phyloP scores from a whole-genome alignment of 2,329 filamentous ascomycete species.

The Claviceps capensis region DNA sequence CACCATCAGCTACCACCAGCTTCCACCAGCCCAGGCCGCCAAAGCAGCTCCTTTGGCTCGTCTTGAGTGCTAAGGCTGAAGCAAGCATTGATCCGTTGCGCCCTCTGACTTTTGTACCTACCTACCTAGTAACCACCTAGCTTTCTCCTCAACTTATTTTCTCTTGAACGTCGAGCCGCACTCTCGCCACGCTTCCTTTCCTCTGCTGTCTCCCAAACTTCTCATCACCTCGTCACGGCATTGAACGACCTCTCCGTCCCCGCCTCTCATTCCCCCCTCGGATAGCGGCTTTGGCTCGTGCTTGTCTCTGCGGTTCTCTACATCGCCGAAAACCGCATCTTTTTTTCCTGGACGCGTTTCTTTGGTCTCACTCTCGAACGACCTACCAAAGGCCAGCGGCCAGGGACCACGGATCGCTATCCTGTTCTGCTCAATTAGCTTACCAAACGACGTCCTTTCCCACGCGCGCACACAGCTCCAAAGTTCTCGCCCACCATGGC shows the following conservation, averaged over 20 bases:
- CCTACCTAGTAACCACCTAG: background rate
- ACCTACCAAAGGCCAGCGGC: background rate
- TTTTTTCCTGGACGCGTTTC: background rate
- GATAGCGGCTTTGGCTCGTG: background rate
- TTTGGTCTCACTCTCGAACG: background rate
- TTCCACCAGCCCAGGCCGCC: background rate
- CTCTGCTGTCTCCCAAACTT: background rate
- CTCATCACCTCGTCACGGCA: background rate
- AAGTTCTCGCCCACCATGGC: constrained; percentile 43
- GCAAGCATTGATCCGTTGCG: constrained; percentile 3
- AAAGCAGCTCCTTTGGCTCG: constrained; percentile 2
- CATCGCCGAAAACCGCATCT: background rate
- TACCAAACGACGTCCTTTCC: background rate
- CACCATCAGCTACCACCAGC: background rate
- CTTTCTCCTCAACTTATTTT: constrained; percentile 1
- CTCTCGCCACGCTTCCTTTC: background rate
- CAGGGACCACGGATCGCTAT: background rate
- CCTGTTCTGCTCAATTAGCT: background rate
- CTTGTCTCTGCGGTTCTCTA: background rate
- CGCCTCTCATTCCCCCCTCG: background rate
- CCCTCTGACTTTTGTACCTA: background rate
- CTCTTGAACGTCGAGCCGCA: constrained; percentile 5
- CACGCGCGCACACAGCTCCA: background rate
- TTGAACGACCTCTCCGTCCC: background rate
- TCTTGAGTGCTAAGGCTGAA: constrained; percentile 6